Percentiles rank a stretch among this genome's conserved stretches.
Evolutionary conservation across 208 protist species (phyloP).

Genomic region (Leishmania tarentolae): DNA sequence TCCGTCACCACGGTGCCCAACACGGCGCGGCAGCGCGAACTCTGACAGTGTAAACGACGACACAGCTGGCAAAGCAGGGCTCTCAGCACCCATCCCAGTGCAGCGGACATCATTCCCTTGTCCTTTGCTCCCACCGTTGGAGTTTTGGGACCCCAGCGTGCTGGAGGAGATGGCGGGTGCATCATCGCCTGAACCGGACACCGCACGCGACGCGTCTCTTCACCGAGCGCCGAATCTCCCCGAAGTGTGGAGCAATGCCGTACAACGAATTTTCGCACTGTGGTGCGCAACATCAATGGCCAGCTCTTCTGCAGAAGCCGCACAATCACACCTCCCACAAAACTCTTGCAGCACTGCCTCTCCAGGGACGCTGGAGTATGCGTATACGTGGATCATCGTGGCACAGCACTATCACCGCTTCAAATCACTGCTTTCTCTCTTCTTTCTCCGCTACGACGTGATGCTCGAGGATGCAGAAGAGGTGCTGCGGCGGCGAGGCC

Average conservation of each 20-base stretch:
- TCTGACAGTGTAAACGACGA: neutral
- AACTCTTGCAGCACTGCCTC: neutral
- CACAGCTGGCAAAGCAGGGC: neutral
- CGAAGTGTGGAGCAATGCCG: conserved; percentile 23
- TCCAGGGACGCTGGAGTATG: conserved; percentile 2
- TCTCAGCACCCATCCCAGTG: neutral
- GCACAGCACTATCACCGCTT: conserved; percentile 67
- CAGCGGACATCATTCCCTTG: conserved; percentile 13
- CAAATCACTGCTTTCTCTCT: conserved; percentile 47
- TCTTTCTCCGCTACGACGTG: conserved; percentile 36
- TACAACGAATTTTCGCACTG: conserved; percentile 18
- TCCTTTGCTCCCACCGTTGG: conserved; percentile 14
- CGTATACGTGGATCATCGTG: conserved; percentile 27
- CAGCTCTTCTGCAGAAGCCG: neutral
- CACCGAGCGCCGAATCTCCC: conserved; percentile 20
- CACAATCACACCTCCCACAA: neutral
- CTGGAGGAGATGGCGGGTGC: neutral
- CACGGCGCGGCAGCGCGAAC: neutral
- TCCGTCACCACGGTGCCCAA: neutral
- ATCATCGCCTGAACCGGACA: neutral
- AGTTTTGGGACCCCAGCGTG: conserved; percentile 26
- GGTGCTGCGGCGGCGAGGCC: conserved; percentile 9
- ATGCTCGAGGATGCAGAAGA: conserved; percentile 28
- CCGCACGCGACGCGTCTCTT: neutral
- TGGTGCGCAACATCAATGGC: conserved; percentile 16